Evolutionary conservation across 129 eudicot genomes (phyloP).

Genomic region (Centaurea solstitialis): DNA sequence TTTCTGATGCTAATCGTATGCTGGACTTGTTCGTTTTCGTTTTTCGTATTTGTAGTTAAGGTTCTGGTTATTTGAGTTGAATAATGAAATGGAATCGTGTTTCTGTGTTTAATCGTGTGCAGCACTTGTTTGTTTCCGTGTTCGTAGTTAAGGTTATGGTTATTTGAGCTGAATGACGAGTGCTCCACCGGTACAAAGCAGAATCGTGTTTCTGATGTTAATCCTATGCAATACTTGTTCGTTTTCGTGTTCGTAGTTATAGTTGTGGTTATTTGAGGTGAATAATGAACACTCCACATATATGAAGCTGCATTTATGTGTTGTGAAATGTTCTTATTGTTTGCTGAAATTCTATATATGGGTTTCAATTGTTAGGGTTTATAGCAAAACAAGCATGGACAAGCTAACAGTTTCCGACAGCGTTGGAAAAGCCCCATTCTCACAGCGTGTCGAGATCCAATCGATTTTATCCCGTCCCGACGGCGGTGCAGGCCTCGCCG

Average conservation of each 20-base stretch:
- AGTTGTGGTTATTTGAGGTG: not conserved
- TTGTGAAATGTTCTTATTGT: too few species aligned
- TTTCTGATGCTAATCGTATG: not conserved
- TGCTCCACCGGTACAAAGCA: not conserved
- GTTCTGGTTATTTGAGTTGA: too few species aligned
- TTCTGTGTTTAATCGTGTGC: not conserved
- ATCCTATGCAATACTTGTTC: not conserved
- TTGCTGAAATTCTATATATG: too few species aligned
- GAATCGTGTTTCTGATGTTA: not conserved
- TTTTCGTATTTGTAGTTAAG: not conserved
- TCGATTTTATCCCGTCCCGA: slow-evolving; percentile 65
- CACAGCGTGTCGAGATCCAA: slow-evolving; percentile 68
- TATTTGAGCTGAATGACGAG: not conserved
- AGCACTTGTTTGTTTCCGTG: not conserved
- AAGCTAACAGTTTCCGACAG: slow-evolving; percentile 39
- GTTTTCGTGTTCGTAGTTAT: not conserved
- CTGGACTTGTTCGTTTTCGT: not conserved
- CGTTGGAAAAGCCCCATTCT: slow-evolving; percentile 50
- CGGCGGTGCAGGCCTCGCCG: slow-evolving; percentile 75
- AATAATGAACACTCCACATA: too few species aligned
- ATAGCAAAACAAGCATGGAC: too few species aligned
- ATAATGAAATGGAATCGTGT: not conserved
- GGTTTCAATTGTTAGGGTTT: too few species aligned
- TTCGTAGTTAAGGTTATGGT: not conserved
- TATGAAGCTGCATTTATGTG: too few species aligned